Conservation (phyloP, 805 yeast species). For the Grigorovia transvaalensis region DNA sequence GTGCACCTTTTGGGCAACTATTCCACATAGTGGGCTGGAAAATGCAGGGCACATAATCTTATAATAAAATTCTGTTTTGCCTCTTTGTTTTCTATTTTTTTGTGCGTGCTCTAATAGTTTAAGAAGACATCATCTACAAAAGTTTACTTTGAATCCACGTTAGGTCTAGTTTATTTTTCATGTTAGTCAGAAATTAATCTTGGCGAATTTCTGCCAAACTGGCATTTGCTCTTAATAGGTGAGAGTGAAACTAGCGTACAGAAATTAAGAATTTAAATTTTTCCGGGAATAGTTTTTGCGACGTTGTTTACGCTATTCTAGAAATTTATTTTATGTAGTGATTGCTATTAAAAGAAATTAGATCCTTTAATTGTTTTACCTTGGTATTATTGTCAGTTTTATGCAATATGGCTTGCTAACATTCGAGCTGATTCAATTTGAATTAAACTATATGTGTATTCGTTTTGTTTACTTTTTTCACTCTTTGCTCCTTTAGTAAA, state of each 20-base stretch:
- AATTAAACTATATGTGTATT: background rate
- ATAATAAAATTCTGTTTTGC: too few species aligned
- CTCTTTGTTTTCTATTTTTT: too few species aligned
- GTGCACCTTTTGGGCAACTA: too few species aligned
- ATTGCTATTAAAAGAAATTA: background rate
- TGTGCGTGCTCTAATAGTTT: background rate
- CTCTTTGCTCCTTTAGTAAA: background rate
- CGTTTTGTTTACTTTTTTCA: background rate
- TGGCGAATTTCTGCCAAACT: background rate
- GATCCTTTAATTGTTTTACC: background rate
- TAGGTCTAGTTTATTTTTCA: background rate
- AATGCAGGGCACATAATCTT: too few species aligned
- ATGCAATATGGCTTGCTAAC: background rate
- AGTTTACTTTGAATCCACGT: background rate
- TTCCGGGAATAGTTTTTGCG: background rate
- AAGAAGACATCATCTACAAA: too few species aligned
- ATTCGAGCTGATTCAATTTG: background rate
- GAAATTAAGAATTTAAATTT: too few species aligned
- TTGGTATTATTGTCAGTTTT: background rate
- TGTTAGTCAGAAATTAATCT: background rate
- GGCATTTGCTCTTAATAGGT: background rate
- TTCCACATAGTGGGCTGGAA: too few species aligned
- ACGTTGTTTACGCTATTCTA: background rate
- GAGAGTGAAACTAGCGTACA: background rate
- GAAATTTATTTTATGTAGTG: background rate